These are phyloP conservation scores for Lophiostoma macrostomum DNA, from an alignment of 495 filamentous ascomycete species.

Conservation along the genomic window DNA sequence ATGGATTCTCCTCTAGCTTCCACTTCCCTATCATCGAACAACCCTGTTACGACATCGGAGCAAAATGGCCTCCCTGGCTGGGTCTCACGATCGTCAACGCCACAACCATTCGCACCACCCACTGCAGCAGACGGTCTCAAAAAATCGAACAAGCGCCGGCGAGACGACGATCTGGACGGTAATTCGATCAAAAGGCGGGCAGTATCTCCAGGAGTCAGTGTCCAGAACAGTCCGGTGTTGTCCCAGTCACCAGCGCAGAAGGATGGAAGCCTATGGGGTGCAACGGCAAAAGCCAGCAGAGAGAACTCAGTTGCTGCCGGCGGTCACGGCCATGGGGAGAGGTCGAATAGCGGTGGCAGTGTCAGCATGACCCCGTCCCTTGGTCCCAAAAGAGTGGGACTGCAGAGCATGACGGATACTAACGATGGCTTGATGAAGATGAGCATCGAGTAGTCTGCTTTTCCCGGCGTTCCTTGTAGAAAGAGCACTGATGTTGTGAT, in stretches of 20 bases:
- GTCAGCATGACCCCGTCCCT: conserved; percentile 41
- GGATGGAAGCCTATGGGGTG: conserved; percentile 69
- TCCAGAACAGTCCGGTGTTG: conserved; percentile 84
- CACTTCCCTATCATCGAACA: conserved; percentile 22
- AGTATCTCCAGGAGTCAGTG: conserved; percentile 88
- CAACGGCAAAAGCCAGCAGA: conserved; percentile 56
- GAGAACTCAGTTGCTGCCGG: conserved; percentile 52
- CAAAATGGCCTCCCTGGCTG: conserved; percentile 23
- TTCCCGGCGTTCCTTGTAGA: not conserved
- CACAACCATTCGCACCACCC: conserved; percentile 43
- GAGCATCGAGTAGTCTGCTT: conserved; percentile 71
- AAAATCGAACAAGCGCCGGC: conserved; percentile 66
- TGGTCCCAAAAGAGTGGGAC: conserved; percentile 68
- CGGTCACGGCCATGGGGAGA: conserved; percentile 50
- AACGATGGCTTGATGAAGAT: conserved; percentile 96
- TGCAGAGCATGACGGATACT: conserved; percentile 95
- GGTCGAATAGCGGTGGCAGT: conserved; percentile 48
- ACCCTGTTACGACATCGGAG: conserved; percentile 31
- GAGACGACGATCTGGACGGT: conserved; percentile 90
- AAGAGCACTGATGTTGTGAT: not conserved
- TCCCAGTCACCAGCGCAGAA: conserved; percentile 70
- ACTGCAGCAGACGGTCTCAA: conserved; percentile 63
- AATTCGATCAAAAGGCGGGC: conserved; percentile 88
- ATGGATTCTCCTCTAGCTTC: conserved; percentile 67
- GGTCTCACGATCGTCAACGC: conserved; percentile 51